Conservation (phyloP, 352 stramenopile genomes). For the Elongisporangium undulatum region DNA sequence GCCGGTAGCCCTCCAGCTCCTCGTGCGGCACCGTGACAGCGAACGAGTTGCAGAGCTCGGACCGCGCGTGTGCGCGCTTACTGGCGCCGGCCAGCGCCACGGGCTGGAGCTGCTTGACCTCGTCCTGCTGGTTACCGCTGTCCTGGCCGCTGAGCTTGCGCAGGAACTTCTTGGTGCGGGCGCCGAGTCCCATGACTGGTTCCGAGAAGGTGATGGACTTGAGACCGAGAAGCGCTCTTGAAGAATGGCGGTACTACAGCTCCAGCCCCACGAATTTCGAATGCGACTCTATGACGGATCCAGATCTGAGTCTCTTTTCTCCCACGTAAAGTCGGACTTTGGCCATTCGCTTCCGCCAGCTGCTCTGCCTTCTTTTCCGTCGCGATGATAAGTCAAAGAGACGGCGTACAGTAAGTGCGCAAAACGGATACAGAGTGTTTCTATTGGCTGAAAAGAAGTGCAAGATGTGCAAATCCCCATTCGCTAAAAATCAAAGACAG, state of each 20-base stretch:
- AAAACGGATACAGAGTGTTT: neutral
- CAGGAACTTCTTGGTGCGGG: constrained; percentile 43
- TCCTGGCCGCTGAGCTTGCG: constrained; percentile 38
- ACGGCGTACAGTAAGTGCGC: no score
- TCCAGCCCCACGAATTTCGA: neutral
- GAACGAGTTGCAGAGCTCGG: constrained; percentile 62
- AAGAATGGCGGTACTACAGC: constrained; percentile 3
- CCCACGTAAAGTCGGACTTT: neutral
- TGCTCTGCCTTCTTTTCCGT: neutral
- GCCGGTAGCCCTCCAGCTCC: constrained; percentile 24
- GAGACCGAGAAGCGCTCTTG: constrained; percentile 6
- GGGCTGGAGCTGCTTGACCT: constrained; percentile 48
- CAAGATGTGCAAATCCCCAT: neutral
- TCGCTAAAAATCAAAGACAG: neutral
- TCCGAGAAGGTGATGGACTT: neutral
- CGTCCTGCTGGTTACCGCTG: constrained; percentile 35
- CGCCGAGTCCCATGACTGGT: constrained; percentile 33
- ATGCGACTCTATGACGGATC: neutral
- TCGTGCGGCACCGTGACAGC: constrained; percentile 35
- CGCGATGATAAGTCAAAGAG: neutral
- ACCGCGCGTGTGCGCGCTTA: constrained; percentile 37
- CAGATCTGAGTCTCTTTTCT: neutral
- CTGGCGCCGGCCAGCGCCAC: constrained; percentile 69
- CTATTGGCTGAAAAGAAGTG: neutral
- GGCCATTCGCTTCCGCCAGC: neutral